Evolutionary conservation across 345 rosid genomes (phyloP).

Genomic region (Triadica sebifera): DNA sequence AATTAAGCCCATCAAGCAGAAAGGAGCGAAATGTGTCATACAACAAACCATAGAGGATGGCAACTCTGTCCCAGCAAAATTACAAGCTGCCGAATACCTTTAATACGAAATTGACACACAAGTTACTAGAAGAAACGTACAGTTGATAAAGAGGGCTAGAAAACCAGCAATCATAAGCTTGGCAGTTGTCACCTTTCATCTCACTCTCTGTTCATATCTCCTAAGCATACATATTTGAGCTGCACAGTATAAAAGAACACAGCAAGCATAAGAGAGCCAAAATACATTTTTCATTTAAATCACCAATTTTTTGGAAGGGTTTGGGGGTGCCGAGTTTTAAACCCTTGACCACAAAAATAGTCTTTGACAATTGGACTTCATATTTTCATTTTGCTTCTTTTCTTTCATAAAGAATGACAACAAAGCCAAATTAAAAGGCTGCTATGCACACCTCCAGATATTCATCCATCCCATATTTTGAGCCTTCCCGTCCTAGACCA

Average conservation of each 20-base stretch:
- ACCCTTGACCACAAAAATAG: background rate
- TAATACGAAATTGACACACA: too few relatives aligned
- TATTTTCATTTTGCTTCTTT: background rate
- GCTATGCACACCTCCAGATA: conserved; percentile 64
- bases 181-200: conserved; percentile 18
- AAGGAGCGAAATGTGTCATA: too few relatives aligned
- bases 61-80: background rate
- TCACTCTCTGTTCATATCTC: conserved; percentile 73
- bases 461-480: conserved; percentile 95
- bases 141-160: background rate
- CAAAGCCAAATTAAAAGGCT: background rate
- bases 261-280: background rate
- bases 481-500: conserved; percentile 97
- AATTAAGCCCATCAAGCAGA: too few relatives aligned
- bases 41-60: background rate
- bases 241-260: conserved; percentile 30
- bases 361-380: too few relatives aligned
- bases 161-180: background rate
- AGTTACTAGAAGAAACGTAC: too few relatives aligned
- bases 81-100: background rate
- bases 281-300: background rate
- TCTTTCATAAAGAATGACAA: background rate
- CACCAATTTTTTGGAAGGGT: background rate
- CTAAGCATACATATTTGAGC: conserved; percentile 81
- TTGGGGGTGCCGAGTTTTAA: too few relatives aligned